Base-by-base conservation (phyloP, 1,139 yeast species). In the Magnusiomyces magnusii region DNA sequence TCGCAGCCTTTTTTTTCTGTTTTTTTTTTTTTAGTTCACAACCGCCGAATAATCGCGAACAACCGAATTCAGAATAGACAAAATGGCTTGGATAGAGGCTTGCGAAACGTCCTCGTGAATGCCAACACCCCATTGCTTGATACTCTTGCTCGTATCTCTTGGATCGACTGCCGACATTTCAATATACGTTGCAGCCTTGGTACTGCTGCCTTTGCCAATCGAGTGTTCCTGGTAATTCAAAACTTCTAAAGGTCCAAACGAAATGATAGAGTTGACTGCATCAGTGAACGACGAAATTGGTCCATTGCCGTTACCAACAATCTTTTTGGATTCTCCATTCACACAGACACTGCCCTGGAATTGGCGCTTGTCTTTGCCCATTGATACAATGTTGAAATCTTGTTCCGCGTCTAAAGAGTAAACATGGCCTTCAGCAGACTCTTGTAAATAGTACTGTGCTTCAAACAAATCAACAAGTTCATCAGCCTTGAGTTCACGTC, bases 211-310 rank as follows among this genome's bases (percentile, higher is more conserved):
- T 55, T 83, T 81, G 63, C 98, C 98, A 65, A 93, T 80, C 51
- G 97, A 86, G 74, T 93, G 98, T 75, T 93, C 98, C 62, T 87
- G 86, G 75, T 93, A 93, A 71, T 86, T 81, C 69, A 84, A 83
- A 61, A 93, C 97, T 66, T 86, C 88, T 60, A 91, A 76, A 60
- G 76, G 74, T 23, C 57, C 58, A 42, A 41, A 53, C 44, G 49
- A n/a, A 63, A 89, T 79, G 60, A 79, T 76, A 53, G 76, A 75
- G 51, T 85, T 77, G 65, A 93, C 74, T 19, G 96, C 97, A 73
- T 89, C 85, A 23, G 86, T 80, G 73, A 91, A 85, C 1, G 97
- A 88, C 28, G 98, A 93, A 67, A 93, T 86, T 62, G 97, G 98
- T 73, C 98, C 99, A 71, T 93, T 93, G 72, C 98, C 98, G 55